Base-by-base conservation (phyloP, 768 basidiomycete genomes). In the Lyophyllum shimeji region DNA sequence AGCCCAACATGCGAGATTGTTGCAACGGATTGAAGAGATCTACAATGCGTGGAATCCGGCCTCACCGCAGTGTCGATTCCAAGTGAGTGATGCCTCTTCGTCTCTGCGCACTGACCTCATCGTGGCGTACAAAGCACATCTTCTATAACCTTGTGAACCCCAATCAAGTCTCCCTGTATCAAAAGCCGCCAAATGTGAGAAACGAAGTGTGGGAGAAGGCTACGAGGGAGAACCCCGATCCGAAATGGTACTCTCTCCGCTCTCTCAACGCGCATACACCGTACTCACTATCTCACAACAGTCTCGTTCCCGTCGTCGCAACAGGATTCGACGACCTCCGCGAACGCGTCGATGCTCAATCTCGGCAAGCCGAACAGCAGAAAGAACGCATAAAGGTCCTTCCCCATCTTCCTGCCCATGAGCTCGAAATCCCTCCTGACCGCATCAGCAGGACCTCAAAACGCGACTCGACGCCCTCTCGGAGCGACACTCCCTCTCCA, bases 71-170 rank as follows among this genome's bases (percentile, higher is more conserved):
- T 93, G 92, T 68, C 80, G 86, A 46, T 95, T 95, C 69, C 92
- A 93, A 74, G 91, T 92, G 57, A 45, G 78, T 66, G 33, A 50
- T 15, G 9, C 18, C 57, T 21, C 13, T 7, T 48, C 17, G 7
- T 0, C 29, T 27, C 15, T 12, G n/a, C 47, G 9, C 8, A n/a
- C 24, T 23, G 25, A 33, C 11, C 15, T 52, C 4, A 33, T 49
- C 27, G 11, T 25, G 7, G 24, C 42, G 17, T 20, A 21, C 23
- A 27, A 25, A 93, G 91, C 82, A 90, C 60, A 84, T 83, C 59
- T 95, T 95, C 62, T 94, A 95, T 68, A 94, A 93, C 62, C 73
- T 90, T 13, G 90, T 93, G 3, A 84, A 89, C 62, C 89, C 90
- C 0, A 74, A 73, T 5, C 78, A 86, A 60, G 82, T 89, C 2